These are phyloP conservation scores for Rhizopogon vulgaris DNA, from an alignment of 768 basidiomycete species.

Conservation along the genomic window DNA sequence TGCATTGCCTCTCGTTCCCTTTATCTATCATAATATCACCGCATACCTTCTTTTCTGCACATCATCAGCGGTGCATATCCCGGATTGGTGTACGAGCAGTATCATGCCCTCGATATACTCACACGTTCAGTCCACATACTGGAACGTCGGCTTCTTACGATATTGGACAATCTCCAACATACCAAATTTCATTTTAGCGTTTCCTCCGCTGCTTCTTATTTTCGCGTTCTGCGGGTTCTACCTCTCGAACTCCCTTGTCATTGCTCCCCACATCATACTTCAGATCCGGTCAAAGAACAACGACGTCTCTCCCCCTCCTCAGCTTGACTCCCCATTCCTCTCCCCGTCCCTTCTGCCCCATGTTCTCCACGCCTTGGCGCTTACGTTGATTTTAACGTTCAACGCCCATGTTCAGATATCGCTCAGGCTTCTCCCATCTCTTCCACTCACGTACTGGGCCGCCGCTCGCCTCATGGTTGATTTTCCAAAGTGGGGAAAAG, in stretches of 20 bases:
- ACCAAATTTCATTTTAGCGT: constrained; percentile 81
- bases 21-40: constrained; percentile 60
- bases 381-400: constrained; percentile 63
- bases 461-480: constrained; percentile 60
- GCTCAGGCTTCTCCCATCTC: constrained; percentile 66
- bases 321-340: constrained; percentile 28
- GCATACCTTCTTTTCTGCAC: constrained; percentile 69
- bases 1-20: constrained; percentile 52
- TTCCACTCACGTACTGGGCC: constrained; percentile 85
- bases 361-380: constrained; percentile 63
- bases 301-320: neutral
- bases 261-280: constrained; percentile 1
- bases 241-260: constrained; percentile 6
- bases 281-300: constrained; percentile 1
- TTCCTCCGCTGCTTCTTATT: constrained; percentile 59
- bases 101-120: constrained; percentile 69
- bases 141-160: constrained; percentile 77
- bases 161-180: constrained; percentile 84
- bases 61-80: constrained; percentile 10
- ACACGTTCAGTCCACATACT: constrained; percentile 79
- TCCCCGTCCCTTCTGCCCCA: constrained; percentile 53
- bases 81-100: constrained; percentile 57
- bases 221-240: constrained; percentile 26
- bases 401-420: constrained; percentile 85
- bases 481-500: constrained; percentile 39